A percentile compares a stretch with the other conserved stretches of the same genome.
These are phyloP conservation scores for Solanum etuberosum DNA, from an alignment of 257 asterid species.

Conservation along the genomic window DNA sequence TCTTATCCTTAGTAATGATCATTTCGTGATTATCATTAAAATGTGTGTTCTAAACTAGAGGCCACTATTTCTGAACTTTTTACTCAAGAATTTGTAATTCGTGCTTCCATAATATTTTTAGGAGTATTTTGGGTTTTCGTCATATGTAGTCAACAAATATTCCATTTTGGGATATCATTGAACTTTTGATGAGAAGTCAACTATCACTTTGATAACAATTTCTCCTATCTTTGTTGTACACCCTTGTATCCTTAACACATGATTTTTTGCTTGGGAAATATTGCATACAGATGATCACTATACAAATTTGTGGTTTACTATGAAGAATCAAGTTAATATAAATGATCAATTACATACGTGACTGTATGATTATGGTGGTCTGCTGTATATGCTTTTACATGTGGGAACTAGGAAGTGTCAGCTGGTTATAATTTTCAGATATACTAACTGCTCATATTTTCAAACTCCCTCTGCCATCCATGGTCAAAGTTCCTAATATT, in stretches of 20 bases:
- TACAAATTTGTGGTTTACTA: not conserved
- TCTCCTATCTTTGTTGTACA: not conserved
- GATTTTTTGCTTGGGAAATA: not conserved
- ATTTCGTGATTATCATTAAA: not conserved
- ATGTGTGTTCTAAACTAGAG: no score
- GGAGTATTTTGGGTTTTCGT: not conserved
- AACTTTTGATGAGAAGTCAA: not conserved
- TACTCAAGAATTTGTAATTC: not conserved
- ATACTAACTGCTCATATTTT: not conserved
- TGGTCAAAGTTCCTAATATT: not conserved
- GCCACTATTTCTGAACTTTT: not conserved
- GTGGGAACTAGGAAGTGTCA: no score
- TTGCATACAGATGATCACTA: not conserved
- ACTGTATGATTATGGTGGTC: not conserved
- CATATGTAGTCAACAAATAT: not conserved
- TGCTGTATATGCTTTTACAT: no score
- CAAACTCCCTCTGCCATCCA: not conserved
- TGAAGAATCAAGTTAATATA: not conserved
- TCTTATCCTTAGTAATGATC: not conserved
- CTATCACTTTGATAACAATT: not conserved
- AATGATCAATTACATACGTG: not conserved
- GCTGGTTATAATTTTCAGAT: not conserved
- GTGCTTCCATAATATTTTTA: no score
- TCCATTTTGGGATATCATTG: not conserved
- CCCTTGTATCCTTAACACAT: slow-evolving; percentile 47